Evolutionary conservation across 495 filamentous ascomycete genomes (phyloP).

Genomic region (Friedmanniomyces simplex): DNA sequence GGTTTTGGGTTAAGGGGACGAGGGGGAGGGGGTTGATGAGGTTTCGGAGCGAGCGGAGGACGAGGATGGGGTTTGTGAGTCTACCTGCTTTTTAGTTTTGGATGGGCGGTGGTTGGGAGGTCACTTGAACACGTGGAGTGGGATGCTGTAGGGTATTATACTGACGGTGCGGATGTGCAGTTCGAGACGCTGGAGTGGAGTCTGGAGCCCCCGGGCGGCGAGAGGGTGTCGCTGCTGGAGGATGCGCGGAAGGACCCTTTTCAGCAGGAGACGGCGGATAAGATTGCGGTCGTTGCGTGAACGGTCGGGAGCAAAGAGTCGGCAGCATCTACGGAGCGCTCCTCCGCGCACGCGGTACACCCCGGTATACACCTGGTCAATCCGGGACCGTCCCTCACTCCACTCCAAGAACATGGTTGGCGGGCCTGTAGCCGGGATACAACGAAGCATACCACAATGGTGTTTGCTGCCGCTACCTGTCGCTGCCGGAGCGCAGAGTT

Average conservation of each 20-base stretch:
- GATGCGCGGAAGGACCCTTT: constrained; percentile 16
- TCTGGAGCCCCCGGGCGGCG: constrained; percentile 60
- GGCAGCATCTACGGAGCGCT: too few relatives aligned
- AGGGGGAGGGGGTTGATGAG: constrained; percentile 60
- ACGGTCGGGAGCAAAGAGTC: too few relatives aligned
- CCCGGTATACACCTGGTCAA: too few relatives aligned
- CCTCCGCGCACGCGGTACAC: too few relatives aligned
- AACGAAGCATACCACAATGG: too few relatives aligned
- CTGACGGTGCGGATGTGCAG: constrained; percentile 51
- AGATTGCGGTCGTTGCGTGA: constrained; percentile 7
- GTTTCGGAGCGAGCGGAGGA: constrained; percentile 65
- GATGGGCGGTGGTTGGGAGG: too few relatives aligned
- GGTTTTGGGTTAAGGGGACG: constrained; percentile 78
- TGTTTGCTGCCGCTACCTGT: too few relatives aligned
- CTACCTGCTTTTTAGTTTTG: constrained; percentile 6
- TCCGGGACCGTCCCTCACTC: too few relatives aligned
- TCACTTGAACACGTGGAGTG: too few relatives aligned
- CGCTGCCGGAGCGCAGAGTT: too few relatives aligned
- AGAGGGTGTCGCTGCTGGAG: constrained; percentile 25
- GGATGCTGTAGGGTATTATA: constrained; percentile 44
- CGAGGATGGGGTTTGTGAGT: constrained; percentile 60
- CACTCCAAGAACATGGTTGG: too few relatives aligned
- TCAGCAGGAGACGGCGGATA: constrained; percentile 16
- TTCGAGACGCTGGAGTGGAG: constrained; percentile 98
- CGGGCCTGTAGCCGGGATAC: too few relatives aligned